phyloP scores from a whole-genome alignment of 352 stramenopile species.

The Globisporangium emineosum region DNA sequence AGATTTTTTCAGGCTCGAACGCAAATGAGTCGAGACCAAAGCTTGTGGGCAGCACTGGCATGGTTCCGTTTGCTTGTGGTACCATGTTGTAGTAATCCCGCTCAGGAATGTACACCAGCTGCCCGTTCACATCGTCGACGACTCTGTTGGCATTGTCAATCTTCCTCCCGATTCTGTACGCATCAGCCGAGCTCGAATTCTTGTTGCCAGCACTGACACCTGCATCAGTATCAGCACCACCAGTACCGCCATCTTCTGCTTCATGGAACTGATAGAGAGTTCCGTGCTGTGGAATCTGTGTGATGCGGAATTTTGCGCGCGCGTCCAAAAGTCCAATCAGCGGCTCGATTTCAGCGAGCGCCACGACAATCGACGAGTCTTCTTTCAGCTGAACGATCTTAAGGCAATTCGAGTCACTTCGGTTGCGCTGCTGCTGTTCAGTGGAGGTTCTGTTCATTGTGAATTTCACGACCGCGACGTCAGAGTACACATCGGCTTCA shows the following conservation, averaged over 20 bases:
- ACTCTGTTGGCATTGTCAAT: slow-evolving; percentile 1
- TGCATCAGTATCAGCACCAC: not conserved
- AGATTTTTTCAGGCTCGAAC: slow-evolving; percentile 24
- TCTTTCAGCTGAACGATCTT: slow-evolving; percentile 42
- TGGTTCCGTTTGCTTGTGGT: not conserved
- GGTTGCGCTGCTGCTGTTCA: not conserved
- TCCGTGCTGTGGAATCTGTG: slow-evolving; percentile 36
- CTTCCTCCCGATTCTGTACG: slow-evolving; percentile 11
- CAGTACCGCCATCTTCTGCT: not conserved
- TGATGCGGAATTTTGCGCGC: slow-evolving; percentile 33
- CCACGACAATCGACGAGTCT: slow-evolving; percentile 40
- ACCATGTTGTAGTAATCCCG: slow-evolving; percentile 53
- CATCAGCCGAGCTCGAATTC: not conserved
- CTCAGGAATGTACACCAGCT: slow-evolving; percentile 45
- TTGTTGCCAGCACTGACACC: not conserved
- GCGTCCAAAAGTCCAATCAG: slow-evolving; percentile 29
- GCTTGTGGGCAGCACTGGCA: not conserved
- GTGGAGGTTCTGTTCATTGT: slow-evolving; percentile 3
- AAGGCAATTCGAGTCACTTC: slow-evolving; percentile 6
- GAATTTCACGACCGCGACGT: slow-evolving; percentile 13
- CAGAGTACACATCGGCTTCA: slow-evolving; percentile 20
- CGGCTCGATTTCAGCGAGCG: slow-evolving; percentile 38
- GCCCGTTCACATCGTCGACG: slow-evolving; percentile 26
- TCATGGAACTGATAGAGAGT: slow-evolving; percentile 49
- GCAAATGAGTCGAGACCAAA: slow-evolving; percentile 34